These are phyloP conservation scores for Bryum argenteum DNA, from an alignment of 225 moss, liverwort and hornwort species.

Conservation along the genomic window DNA sequence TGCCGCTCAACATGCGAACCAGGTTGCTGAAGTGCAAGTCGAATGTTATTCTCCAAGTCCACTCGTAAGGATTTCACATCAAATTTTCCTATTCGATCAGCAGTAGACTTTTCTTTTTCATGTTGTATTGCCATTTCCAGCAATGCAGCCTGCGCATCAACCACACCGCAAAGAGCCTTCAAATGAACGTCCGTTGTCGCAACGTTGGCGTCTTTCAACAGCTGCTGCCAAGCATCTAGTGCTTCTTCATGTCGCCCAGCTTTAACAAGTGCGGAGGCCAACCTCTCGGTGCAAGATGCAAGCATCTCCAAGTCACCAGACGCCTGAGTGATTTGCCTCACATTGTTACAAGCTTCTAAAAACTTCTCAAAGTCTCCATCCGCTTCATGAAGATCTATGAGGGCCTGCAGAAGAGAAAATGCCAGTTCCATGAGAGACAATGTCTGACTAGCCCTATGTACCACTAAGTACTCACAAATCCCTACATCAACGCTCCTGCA, in stretches of 20 bases:
- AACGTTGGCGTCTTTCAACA: constrained; percentile 41
- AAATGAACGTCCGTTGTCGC: constrained; percentile 46
- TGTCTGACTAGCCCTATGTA: neutral
- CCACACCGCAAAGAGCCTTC: constrained; percentile 61
- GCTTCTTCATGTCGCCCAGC: constrained; percentile 61
- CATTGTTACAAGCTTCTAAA: constrained; percentile 70
- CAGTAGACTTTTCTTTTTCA: constrained; percentile 27
- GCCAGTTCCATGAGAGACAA: constrained; percentile 25
- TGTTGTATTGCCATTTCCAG: constrained; percentile 49
- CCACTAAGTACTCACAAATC: neutral
- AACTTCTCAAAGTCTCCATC: constrained; percentile 66
- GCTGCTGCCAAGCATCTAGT: constrained; percentile 67
- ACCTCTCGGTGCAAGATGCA: constrained; percentile 57
- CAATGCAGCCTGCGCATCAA: constrained; percentile 69
- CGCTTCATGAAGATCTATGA: constrained; percentile 79
- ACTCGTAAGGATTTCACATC: constrained; percentile 41
- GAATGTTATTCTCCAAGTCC: constrained; percentile 52
- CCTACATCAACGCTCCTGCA: constrained; percentile 12
- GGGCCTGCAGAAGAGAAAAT: constrained; percentile 56
- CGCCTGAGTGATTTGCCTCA: constrained; percentile 49
- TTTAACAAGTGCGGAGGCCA: constrained; percentile 56
- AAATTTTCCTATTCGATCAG: constrained; percentile 17
- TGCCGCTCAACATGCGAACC: constrained; percentile 51
- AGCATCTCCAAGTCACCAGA: constrained; percentile 56
- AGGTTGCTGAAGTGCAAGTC: constrained; percentile 49